A percentile compares a stretch with the other conserved stretches of the same genome.
Conservation (phyloP, 2,329 filamentous ascomycete species). For the Plenodomus biglobosus region DNA sequence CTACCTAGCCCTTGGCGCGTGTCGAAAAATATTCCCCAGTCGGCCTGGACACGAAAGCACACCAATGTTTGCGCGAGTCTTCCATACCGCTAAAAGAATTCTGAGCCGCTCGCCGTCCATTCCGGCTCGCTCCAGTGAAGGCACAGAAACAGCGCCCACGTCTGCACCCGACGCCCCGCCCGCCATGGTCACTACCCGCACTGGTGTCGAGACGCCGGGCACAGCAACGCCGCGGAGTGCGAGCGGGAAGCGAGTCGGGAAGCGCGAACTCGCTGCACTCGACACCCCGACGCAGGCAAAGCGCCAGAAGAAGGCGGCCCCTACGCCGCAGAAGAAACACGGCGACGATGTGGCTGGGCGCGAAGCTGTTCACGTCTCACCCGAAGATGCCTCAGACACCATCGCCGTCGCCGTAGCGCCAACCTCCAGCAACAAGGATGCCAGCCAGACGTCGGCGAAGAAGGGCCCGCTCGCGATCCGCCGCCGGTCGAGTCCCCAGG, state of each 20-base stretch:
- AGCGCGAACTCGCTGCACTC: slow-evolving; percentile 33
- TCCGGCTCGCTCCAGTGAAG: slow-evolving; percentile 23
- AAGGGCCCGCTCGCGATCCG: slow-evolving; percentile 21
- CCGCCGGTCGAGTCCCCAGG: slow-evolving; percentile 27
- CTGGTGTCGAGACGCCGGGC: slow-evolving; percentile 33
- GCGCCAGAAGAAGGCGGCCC: slow-evolving; percentile 29
- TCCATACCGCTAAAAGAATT: slow-evolving; percentile 33
- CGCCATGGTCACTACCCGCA: slow-evolving; percentile 40
- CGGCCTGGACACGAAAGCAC: slow-evolving; percentile 9
- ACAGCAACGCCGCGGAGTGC: slow-evolving; percentile 32
- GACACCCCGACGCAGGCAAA: slow-evolving; percentile 33
- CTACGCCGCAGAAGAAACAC: slow-evolving; percentile 14
- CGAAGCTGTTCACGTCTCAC: slow-evolving; percentile 10
- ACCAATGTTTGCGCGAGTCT: slow-evolving; percentile 38
- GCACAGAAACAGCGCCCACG: slow-evolving; percentile 13
- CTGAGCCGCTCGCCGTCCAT: slow-evolving; percentile 36
- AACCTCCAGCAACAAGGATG: not conserved
- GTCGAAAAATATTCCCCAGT: slow-evolving; percentile 23
- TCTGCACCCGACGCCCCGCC: slow-evolving; percentile 11
- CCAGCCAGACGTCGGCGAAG: slow-evolving; percentile 6
- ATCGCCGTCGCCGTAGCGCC: slow-evolving; percentile 12
- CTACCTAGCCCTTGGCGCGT: slow-evolving; percentile 34
- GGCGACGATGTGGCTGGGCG: slow-evolving; percentile 7
- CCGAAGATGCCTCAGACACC: slow-evolving; percentile 16
- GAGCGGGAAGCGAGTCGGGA: slow-evolving; percentile 24